A percentile compares a stretch with the other conserved stretches of the same genome.
Conservation (phyloP, 768 basidiomycete genomes). For the Leccinum incarnatum region DNA sequence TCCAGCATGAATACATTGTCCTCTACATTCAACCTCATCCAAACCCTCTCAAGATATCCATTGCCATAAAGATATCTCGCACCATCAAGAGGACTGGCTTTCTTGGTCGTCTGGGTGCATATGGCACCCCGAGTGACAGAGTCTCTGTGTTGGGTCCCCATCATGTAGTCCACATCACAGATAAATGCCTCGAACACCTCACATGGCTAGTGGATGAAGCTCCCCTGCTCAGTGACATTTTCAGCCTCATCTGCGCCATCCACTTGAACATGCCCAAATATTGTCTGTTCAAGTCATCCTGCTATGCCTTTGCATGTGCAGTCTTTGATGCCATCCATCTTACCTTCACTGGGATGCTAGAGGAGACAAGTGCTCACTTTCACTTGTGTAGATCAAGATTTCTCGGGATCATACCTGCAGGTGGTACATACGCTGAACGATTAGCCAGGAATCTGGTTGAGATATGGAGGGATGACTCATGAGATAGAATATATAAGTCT, state of each 20-base stretch:
- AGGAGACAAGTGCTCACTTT: neutral
- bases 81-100: neutral
- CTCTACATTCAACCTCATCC: neutral
- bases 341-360: neutral
- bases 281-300: neutral
- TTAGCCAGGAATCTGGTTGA: neutral
- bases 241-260: neutral
- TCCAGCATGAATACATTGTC: neutral
- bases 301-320: neutral
- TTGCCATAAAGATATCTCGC: neutral
- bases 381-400: neutral
- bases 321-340: neutral
- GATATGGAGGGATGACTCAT: neutral
- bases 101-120: neutral
- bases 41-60: neutral
- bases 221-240: neutral
- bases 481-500: neutral
- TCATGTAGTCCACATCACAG: neutral
- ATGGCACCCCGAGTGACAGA: neutral
- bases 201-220: neutral
- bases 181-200: neutral
- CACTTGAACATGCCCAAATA: neutral
- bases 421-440: neutral
- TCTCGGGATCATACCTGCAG: neutral
- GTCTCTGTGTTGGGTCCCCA: neutral